Conservation (phyloP, 164 flowering plant species). For the Chimonanthus praecox region DNA sequence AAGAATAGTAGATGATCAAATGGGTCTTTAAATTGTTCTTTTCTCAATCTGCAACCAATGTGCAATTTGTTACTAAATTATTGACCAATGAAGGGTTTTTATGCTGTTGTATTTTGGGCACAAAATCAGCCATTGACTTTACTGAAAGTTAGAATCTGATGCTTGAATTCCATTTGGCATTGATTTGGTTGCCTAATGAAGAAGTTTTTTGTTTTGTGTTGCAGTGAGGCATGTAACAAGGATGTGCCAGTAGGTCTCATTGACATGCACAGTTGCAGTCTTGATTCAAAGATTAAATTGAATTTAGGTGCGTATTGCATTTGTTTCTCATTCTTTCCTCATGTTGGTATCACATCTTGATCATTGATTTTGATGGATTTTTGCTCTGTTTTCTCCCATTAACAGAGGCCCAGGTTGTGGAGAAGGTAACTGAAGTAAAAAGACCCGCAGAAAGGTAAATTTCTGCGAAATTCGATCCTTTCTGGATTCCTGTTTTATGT, state of each 20-base stretch:
- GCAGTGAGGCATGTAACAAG: slow-evolving; percentile 77
- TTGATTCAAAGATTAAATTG: slow-evolving; percentile 86
- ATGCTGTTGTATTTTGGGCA: neutral
- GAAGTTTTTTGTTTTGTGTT: neutral
- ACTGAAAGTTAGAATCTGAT: neutral
- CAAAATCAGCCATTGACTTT: neutral
- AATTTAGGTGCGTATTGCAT: slow-evolving; percentile 43
- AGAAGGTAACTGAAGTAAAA: slow-evolving; percentile 41
- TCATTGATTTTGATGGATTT: neutral
- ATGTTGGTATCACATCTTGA: neutral
- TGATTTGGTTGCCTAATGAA: neutral
- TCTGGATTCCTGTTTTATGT: neutral
- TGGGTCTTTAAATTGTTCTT: too few species aligned
- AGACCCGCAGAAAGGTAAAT: slow-evolving; percentile 44
- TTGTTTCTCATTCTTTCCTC: neutral
- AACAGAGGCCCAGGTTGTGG: slow-evolving; percentile 66
- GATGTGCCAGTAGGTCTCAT: slow-evolving; percentile 79
- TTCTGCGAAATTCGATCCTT: neutral
- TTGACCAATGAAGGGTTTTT: too few species aligned
- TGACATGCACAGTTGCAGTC: slow-evolving; percentile 74
- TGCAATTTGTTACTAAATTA: too few species aligned
- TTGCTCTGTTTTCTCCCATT: neutral
- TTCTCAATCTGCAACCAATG: too few species aligned
- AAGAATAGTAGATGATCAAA: too few species aligned
- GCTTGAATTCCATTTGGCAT: neutral